Percentiles rank a stretch among this genome's conserved stretches.
Conservation (phyloP, 176 grass and related monocot genomes). For the Zea mays region DNA sequence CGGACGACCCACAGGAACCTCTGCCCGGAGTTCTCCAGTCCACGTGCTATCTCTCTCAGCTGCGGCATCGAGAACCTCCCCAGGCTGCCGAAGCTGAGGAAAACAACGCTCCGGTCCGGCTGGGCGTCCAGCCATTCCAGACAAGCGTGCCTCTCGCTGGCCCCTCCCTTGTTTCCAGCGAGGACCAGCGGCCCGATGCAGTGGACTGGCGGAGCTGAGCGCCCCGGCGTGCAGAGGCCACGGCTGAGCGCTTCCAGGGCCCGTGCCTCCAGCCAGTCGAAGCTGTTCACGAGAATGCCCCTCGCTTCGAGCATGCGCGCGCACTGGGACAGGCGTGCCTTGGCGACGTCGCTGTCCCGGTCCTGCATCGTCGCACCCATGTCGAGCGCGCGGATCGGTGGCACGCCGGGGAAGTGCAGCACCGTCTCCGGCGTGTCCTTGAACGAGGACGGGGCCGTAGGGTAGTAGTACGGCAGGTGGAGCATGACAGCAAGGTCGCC, state of each 20-base stretch:
- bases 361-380: background rate
- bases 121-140: conserved; percentile 63
- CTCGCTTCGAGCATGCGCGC: background rate
- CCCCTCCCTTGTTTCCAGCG: background rate
- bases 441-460: background rate
- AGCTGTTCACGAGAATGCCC: conserved; percentile 10
- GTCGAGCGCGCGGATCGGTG: conserved; percentile 16
- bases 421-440: background rate
- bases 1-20: conserved; percentile 66
- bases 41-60: conserved; percentile 56
- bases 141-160: conserved; percentile 44
- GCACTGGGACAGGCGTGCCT: background rate
- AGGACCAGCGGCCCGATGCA: conserved; percentile 4
- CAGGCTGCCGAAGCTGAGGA: conserved; percentile 80
- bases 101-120: conserved; percentile 54
- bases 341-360: background rate
- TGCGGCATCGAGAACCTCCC: conserved; percentile 58
- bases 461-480: background rate
- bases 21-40: conserved; percentile 55
- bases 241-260: background rate
- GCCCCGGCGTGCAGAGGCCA: conserved; percentile 12
- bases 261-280: conserved; percentile 1
- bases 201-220: background rate
- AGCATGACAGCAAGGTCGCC: conserved; percentile 31
- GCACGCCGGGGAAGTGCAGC: conserved; percentile 12